A percentile compares a stretch with the other conserved stretches of the same genome.
phyloP scores from a whole-genome alignment of 148 eudicot genomes.

The Cornus controversa region DNA sequence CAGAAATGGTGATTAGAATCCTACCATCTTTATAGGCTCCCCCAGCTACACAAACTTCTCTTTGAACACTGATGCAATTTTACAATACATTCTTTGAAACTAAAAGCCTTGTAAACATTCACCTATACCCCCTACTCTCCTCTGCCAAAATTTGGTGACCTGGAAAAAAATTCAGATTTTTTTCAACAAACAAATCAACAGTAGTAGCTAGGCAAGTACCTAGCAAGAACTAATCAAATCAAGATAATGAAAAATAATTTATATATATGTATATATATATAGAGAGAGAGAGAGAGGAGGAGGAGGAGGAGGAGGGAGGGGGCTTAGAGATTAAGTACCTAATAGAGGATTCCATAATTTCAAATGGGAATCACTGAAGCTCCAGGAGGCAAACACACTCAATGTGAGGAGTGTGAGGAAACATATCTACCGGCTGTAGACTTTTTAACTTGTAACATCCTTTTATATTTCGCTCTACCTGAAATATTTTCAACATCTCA shows the following conservation, averaged over 20 bases:
- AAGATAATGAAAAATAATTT: background rate
- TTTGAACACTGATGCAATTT: background rate
- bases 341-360: background rate
- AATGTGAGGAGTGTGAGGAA: conserved; percentile 98
- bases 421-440: conserved; percentile 94
- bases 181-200: background rate
- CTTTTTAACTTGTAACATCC: conserved; percentile 78
- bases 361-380: conserved; percentile 33
- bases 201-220: background rate
- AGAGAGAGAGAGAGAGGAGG: background rate
- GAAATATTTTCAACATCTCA: conserved; percentile 22
- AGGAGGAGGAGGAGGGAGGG: no score
- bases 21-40: no score
- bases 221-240: background rate
- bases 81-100: no score
- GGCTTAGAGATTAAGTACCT: background rate
- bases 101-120: no score
- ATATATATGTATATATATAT: no score
- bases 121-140: background rate
- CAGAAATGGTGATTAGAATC: no score
- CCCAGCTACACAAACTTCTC: no score
- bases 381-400: conserved; percentile 95
- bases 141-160: background rate
- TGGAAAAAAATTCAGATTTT: background rate
- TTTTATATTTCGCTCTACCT: conserved; percentile 66